Percentiles rank a stretch among this genome's conserved stretches.
These are phyloP conservation scores for Boletus sp. DNA, from an alignment of 768 basidiomycete genomes.

Conservation along the genomic window DNA sequence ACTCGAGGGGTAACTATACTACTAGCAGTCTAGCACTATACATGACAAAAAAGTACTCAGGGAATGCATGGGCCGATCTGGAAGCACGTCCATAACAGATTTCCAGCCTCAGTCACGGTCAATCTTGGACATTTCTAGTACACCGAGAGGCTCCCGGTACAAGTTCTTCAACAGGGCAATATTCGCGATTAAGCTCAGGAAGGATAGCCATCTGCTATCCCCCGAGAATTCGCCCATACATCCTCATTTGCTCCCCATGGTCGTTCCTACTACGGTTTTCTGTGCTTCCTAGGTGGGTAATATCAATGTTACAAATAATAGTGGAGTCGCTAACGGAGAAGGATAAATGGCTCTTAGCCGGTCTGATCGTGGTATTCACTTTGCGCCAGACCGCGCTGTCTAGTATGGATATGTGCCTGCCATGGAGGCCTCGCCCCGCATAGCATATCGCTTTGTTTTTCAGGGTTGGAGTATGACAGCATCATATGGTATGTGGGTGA, in stretches of 20 bases:
- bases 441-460: background rate
- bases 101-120: no score
- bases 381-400: background rate
- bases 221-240: background rate
- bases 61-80: no score
- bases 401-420: background rate
- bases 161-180: background rate
- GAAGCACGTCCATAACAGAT: no score
- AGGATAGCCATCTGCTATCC: no score
- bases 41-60: no score
- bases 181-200: background rate
- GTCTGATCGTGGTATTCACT: background rate
- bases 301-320: background rate
- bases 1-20: no score
- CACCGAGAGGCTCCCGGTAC: no score
- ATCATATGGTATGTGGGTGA: background rate
- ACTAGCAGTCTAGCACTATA: no score
- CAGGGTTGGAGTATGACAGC: constrained; percentile 2
- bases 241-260: background rate
- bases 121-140: no score
- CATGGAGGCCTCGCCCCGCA: background rate
- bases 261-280: background rate
- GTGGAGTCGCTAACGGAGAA: background rate
- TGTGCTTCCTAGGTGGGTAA: background rate
- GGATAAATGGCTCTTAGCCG: background rate